phyloP scores from a whole-genome alignment of 768 basidiomycete genomes.

The Kwoniella shandongensis region DNA sequence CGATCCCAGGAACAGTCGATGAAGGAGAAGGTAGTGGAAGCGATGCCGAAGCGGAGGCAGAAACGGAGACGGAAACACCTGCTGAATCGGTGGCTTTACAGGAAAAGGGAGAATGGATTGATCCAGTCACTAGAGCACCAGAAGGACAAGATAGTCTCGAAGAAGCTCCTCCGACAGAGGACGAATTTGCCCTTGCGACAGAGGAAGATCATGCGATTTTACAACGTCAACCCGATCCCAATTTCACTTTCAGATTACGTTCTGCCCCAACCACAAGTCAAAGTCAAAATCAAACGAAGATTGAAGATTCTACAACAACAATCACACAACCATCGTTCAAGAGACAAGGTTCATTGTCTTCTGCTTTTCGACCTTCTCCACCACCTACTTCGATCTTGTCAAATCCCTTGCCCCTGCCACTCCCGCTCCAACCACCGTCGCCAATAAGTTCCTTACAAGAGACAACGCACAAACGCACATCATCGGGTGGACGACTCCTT shows the following conservation, averaged over 20 bases:
- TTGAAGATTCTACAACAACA: constrained; percentile 2
- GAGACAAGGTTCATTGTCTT: background rate
- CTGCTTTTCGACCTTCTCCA: constrained; percentile 16
- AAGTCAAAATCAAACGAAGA: background rate
- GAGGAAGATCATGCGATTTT: constrained; percentile 20
- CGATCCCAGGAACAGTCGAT: background rate
- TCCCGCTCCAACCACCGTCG: background rate
- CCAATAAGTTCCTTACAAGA: background rate
- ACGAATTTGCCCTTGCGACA: constrained; percentile 20
- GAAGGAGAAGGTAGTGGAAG: constrained; percentile 8
- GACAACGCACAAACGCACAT: background rate
- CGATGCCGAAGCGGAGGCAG: constrained; percentile 15
- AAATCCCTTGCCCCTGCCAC: constrained; percentile 25
- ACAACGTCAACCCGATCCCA: constrained; percentile 16
- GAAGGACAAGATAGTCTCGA: constrained; percentile 18
- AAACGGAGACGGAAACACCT: constrained; percentile 11
- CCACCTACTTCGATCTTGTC: constrained; percentile 37
- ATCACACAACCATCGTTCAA: background rate
- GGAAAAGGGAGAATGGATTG: constrained; percentile 25
- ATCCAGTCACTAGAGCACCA: constrained; percentile 46
- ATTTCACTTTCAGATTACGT: constrained; percentile 28
- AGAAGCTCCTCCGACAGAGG: constrained; percentile 20
- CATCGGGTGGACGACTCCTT: constrained; percentile 18
- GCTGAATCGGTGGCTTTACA: constrained; percentile 12
- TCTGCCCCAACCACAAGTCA: constrained; percentile 18